Conservation (phyloP, 164 flowering plant species). For the Piper longum region DNA sequence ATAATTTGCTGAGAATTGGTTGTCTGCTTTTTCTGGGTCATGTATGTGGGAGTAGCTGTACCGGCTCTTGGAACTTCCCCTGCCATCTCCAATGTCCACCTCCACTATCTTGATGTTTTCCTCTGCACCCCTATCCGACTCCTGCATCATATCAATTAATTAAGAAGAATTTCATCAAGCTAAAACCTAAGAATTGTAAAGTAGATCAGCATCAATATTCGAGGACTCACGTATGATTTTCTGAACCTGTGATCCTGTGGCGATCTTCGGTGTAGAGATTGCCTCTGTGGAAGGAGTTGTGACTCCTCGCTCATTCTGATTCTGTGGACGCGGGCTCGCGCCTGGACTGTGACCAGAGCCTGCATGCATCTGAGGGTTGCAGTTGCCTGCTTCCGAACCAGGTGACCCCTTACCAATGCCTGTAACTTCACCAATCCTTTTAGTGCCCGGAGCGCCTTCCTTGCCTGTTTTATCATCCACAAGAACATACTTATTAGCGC, state of each 20-base stretch:
- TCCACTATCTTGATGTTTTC: conserved; percentile 87
- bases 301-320: conserved; percentile 40
- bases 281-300: conserved; percentile 26
- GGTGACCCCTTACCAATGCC: conserved; percentile 84
- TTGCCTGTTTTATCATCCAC: conserved; percentile 40
- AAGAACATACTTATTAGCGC: background rate
- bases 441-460: conserved; percentile 72
- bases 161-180: no score
- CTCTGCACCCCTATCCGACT: conserved; percentile 40
- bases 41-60: conserved; percentile 42
- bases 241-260: conserved; percentile 33
- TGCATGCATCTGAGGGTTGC: conserved; percentile 92
- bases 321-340: conserved; percentile 71
- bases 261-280: conserved; percentile 34
- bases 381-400: conserved; percentile 79
- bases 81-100: conserved; percentile 52
- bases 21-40: conserved; percentile 27
- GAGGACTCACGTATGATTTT: conserved; percentile 29
- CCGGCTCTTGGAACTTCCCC: conserved; percentile 36
- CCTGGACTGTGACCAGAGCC: conserved; percentile 67
- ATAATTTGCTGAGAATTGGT: conserved; percentile 29
- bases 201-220: no score
- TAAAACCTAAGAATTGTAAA: no score
- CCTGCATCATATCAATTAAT: conserved; percentile 20
- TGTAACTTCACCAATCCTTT: conserved; percentile 90